A percentile compares a stretch with the other conserved stretches of the same genome.
Evolutionary conservation across 177 flowering plant genomes (phyloP).

Genomic region (Tripterygium wilfordii): DNA sequence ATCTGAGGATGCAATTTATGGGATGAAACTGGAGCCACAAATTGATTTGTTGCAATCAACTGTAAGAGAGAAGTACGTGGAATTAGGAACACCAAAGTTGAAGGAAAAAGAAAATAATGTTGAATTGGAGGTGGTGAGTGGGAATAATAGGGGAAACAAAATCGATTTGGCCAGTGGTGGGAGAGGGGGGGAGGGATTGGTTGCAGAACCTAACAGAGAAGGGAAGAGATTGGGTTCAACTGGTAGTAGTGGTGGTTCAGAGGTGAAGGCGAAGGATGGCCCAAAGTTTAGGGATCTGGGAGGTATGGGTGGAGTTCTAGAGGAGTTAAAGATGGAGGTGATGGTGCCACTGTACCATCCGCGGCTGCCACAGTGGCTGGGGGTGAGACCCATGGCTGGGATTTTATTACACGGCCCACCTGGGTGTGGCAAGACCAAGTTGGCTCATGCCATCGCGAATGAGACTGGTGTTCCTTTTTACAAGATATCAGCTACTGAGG

Average conservation of each 20-base stretch:
- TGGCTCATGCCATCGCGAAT: slow-evolving; percentile 91
- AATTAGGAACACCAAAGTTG: not conserved
- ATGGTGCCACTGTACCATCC: slow-evolving; percentile 70
- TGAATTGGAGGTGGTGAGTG: slow-evolving; percentile 42
- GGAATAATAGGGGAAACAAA: slow-evolving; percentile 15
- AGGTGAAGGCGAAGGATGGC: slow-evolving; percentile 32
- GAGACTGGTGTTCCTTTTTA: slow-evolving; percentile 81
- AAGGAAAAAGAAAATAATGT: slow-evolving; percentile 31
- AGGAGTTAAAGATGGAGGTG: slow-evolving; percentile 72
- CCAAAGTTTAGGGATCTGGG: slow-evolving; percentile 81
- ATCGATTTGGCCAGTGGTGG: slow-evolving; percentile 14
- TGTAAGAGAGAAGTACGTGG: slow-evolving; percentile 32
- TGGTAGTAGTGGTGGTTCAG: slow-evolving; percentile 9
- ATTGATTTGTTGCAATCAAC: slow-evolving; percentile 61
- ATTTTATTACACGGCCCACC: slow-evolving; percentile 87
- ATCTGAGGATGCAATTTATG: slow-evolving; percentile 61
- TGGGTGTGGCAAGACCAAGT: slow-evolving; percentile 92
- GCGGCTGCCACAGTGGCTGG: slow-evolving; percentile 44
- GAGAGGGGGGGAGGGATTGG: slow-evolving; percentile 3
- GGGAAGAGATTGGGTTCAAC: slow-evolving; percentile 1
- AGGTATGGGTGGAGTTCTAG: slow-evolving; percentile 60
- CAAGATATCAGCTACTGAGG: slow-evolving; percentile 77
- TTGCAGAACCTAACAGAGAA: too few relatives aligned
- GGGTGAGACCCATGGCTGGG: slow-evolving; percentile 66
- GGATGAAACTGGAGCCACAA: slow-evolving; percentile 42